Evolutionary conservation across 192 early-diverging fungal species (phyloP).

Genomic region (Coemansia pectinata): DNA sequence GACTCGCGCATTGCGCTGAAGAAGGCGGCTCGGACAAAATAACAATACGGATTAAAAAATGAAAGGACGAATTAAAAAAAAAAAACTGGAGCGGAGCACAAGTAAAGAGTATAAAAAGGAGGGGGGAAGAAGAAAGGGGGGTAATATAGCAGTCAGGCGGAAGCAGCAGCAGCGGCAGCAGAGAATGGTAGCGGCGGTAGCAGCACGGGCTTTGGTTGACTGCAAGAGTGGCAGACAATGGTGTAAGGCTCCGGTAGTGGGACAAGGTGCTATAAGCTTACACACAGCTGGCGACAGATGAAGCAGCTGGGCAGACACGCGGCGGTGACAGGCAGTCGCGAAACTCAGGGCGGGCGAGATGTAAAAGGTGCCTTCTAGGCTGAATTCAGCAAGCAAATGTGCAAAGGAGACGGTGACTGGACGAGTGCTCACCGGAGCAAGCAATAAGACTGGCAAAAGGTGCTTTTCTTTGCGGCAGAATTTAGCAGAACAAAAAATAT

Average conservation of each 20-base stretch:
- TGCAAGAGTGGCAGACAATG: not conserved
- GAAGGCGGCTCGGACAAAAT: not conserved
- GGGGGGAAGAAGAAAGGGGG: not conserved
- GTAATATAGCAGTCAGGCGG: not conserved
- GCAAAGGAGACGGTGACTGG: too few species aligned
- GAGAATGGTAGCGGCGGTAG: constrained; percentile 2
- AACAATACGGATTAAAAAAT: not conserved
- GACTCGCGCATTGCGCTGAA: constrained; percentile 69
- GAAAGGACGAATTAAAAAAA: not conserved
- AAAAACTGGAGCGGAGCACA: constrained; percentile 3
- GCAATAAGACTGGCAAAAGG: not conserved
- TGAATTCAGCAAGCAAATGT: too few species aligned
- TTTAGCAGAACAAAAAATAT: too few species aligned
- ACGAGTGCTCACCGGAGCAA: not conserved
- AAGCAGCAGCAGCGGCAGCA: not conserved
- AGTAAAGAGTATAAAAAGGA: constrained; percentile 23
- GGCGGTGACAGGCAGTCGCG: too few species aligned
- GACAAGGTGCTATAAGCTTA: too few species aligned
- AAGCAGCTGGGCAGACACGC: too few species aligned
- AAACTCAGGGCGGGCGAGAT: too few species aligned
- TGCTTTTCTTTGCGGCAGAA: not conserved
- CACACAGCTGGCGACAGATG: too few species aligned
- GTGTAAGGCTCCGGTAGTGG: too few species aligned
- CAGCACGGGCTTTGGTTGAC: not conserved
- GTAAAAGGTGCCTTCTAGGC: too few species aligned